Percentiles rank a stretch among this genome's conserved stretches.
Conservation (phyloP, 2,329 filamentous ascomycete species). For the Cercospora nicotianae region DNA sequence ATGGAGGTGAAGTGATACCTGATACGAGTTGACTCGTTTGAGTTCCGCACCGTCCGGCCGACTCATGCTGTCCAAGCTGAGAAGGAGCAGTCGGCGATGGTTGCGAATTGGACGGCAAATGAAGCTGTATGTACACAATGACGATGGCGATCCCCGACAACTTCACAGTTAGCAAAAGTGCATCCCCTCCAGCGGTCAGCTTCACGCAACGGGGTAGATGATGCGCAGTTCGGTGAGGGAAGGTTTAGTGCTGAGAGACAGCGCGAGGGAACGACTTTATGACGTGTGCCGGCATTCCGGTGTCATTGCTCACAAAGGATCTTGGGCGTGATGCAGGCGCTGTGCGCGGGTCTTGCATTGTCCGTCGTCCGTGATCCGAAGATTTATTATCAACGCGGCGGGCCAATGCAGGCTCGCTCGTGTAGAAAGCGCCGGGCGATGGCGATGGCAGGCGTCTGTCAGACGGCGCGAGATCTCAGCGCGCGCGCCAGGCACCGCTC, state of each 20-base stretch:
- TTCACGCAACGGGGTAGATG: background rate
- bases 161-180: background rate
- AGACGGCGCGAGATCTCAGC: background rate
- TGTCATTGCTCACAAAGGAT: constrained; percentile 1
- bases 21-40: constrained; percentile 35
- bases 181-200: background rate
- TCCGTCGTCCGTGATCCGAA: background rate
- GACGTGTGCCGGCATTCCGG: constrained; percentile 3
- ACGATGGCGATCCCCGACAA: background rate
- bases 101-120: background rate
- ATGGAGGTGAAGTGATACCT: constrained; percentile 24
- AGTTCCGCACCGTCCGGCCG: constrained; percentile 28
- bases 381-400: background rate
- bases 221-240: background rate
- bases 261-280: background rate
- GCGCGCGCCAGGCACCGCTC: background rate
- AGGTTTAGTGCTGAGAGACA: background rate
- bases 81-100: background rate
- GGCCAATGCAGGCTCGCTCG: background rate
- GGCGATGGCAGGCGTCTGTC: background rate
- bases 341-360: background rate
- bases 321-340: background rate
- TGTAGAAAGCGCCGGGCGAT: background rate
- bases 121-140: background rate
- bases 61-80: constrained; percentile 11